phyloP scores from a whole-genome alignment of 1,284 basidiomycete species.

The Ustilago sp. region DNA sequence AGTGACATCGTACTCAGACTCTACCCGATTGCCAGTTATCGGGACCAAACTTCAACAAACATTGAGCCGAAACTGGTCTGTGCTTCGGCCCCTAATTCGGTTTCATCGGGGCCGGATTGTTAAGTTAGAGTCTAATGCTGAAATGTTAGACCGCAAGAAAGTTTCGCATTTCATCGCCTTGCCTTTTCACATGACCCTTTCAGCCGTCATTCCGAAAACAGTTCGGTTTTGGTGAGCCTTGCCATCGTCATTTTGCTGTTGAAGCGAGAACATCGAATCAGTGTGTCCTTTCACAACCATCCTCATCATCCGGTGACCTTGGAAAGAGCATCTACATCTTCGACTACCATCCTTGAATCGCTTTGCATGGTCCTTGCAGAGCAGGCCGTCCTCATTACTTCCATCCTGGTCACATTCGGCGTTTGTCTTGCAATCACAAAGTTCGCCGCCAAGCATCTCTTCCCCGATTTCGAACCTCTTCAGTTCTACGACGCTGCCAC shows the following conservation, averaged over 20 bases:
- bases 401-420: conserved; percentile 55
- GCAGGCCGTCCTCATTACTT: conserved; percentile 48
- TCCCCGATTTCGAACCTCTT: conserved; percentile 47
- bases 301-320: not conserved
- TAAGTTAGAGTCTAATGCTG: no score
- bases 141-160: no score
- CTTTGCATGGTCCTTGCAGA: conserved; percentile 46
- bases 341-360: not conserved
- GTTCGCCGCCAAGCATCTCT: conserved; percentile 33
- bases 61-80: no score
- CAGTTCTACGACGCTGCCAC: conserved; percentile 57
- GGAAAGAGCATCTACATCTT: no score
- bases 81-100: no score
- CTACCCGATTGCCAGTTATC: no score
- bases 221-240: not conserved
- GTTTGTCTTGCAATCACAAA: conserved; percentile 41
- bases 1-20: no score
- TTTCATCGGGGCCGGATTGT: no score
- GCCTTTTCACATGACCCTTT: not conserved
- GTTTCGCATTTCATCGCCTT: not conserved
- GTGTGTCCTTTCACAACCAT: not conserved
- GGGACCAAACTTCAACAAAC: no score
- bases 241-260: not conserved
- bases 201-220: not conserved
- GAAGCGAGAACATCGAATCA: not conserved